Conservation (phyloP, 2,329 filamentous ascomycete genomes). For the Exserohilum rostratum region DNA sequence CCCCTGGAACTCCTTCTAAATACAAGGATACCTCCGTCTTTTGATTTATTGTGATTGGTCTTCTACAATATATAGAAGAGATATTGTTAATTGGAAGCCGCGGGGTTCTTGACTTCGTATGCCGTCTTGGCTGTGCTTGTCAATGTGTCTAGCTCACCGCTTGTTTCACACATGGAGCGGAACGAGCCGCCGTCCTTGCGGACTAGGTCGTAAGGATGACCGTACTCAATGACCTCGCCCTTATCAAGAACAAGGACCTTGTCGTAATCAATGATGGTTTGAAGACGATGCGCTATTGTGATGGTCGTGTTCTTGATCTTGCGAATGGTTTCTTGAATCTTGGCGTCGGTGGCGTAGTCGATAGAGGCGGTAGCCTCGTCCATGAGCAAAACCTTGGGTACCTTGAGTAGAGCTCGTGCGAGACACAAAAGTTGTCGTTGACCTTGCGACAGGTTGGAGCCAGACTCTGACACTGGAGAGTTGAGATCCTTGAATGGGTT, state of each 20-base stretch:
- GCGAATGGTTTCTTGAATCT: constrained; percentile 96
- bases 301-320: constrained; percentile 90
- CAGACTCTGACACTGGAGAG: constrained; percentile 85
- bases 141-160: constrained; percentile 63
- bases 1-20: background rate
- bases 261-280: constrained; percentile 98
- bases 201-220: constrained; percentile 79
- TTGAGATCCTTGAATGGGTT: constrained; percentile 90
- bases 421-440: constrained; percentile 94
- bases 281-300: constrained; percentile 92
- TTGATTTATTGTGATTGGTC: background rate
- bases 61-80: background rate
- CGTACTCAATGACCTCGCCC: constrained; percentile 85
- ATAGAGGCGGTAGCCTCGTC: constrained; percentile 98
- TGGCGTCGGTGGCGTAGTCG: constrained; percentile 92
- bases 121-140: constrained; percentile 62
- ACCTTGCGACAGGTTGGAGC: constrained; percentile 92
- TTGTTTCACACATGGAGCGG: constrained; percentile 71
- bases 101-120: constrained; percentile 24
- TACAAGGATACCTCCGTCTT: background rate
- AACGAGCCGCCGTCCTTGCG: constrained; percentile 69
- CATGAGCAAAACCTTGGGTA: constrained; percentile 94
- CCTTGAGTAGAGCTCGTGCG: constrained; percentile 88
- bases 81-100: background rate
- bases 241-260: constrained; percentile 95